Evolutionary conservation across 257 asterid species (phyloP), one percentile per base, ranked within the genome.

Genomic region (Solanum piurae): DNA sequence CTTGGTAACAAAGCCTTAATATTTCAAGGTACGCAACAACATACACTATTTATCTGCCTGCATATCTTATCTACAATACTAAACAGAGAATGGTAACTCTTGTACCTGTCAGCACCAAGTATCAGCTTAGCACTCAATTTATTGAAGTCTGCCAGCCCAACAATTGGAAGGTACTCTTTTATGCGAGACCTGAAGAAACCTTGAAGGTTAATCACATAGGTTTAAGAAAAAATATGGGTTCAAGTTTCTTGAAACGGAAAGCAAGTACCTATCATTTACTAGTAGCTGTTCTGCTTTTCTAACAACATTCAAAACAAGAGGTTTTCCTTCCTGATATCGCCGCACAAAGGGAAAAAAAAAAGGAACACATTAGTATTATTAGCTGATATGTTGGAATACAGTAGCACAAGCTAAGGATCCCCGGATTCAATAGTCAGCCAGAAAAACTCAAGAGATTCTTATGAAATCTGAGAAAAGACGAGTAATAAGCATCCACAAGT

Each of bases 251-350:
- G 40, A 86, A 74, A 44, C 11, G 75, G 14, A 52, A 16, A 64
- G 87, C 68, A 9, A 37, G 60, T 88, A 97, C 99, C 97, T 91
- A 91, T 96, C 98, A 89, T 94, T 94, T 83, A 93, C 94, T 75
- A 96, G 92, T 83, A 88, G 92, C 87, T 92, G 96, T 92, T 97
- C 99, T 69, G 99, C 99, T 91, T 88, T 88, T 83, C 98, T 95
- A 64, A 96, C 99, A 85, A 97, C 99, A 92, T 94, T 96, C 91
- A 97, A 86, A 68, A 97, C 98, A 87, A 97, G 99, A 89, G 99
- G 99, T 87, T 95, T 97, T 66, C 99, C 99, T 94, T 97, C 99
- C 98, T 97, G 95, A 86, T 77, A 52, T 62, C 82, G 31, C 86
- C 79, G 9, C 69, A 89, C 42, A 69, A 69, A 80, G 21, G 58